Conservation (phyloP, 208 protist genomes). For the Herpetomonas muscarum region DNA sequence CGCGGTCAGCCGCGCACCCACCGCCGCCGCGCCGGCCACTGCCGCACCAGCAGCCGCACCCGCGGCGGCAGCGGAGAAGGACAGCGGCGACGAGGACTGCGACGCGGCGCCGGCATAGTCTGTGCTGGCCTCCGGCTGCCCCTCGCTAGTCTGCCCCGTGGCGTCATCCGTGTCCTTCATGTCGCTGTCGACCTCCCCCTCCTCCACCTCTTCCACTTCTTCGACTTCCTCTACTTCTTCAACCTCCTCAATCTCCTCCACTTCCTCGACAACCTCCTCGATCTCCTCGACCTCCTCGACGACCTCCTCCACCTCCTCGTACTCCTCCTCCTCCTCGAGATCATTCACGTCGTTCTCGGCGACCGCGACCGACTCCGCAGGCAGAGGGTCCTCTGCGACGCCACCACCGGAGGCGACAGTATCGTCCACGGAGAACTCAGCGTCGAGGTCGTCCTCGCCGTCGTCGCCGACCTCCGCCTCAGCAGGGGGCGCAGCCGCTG, state of each 20-base stretch:
- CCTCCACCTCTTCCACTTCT: conserved; percentile 12
- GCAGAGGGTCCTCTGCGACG: background rate
- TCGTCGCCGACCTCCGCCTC: conserved; percentile 6
- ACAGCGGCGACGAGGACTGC: background rate
- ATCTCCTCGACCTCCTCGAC: conserved; percentile 20
- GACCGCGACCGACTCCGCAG: background rate
- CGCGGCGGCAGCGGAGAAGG: conserved; percentile 1
- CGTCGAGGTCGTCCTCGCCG: conserved; percentile 10
- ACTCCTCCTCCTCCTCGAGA: conserved; percentile 17
- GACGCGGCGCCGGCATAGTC: background rate
- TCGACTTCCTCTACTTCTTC: conserved; percentile 11
- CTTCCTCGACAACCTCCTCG: conserved; percentile 13
- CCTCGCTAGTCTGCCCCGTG: background rate
- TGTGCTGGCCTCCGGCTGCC: background rate
- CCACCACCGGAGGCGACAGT: too few relatives aligned
- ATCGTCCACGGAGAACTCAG: conserved; percentile 13
- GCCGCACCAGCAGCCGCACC: background rate
- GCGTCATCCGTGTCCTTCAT: conserved; percentile 1
- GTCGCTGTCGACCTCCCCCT: conserved; percentile 11
- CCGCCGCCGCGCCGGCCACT: background rate
- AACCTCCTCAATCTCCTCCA: background rate
- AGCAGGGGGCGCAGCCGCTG: background rate
- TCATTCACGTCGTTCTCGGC: conserved; percentile 1
- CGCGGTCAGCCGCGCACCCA: background rate
- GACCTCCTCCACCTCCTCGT: conserved; percentile 17